Percentiles rank a stretch among this genome's conserved stretches.
Evolutionary conservation across 768 basidiomycete species (phyloP).

Genomic region (Melanogaster broomeanus): DNA sequence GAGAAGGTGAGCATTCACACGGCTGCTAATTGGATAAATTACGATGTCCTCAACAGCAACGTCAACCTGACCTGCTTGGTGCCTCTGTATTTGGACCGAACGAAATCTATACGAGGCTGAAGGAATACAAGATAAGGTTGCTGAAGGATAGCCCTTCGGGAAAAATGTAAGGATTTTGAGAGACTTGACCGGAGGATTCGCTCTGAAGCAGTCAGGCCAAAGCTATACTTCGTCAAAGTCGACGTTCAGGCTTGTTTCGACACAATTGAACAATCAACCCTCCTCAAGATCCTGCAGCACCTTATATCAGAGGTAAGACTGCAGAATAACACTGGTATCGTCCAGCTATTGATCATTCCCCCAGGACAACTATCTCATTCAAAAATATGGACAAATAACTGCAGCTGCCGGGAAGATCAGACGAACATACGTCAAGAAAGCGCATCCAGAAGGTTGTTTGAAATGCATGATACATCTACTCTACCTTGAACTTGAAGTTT

Average conservation of each 20-base stretch:
- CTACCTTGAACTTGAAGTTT: background rate
- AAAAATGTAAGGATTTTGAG: slow-evolving; percentile 48
- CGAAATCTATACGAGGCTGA: slow-evolving; percentile 78
- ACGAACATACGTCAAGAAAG: slow-evolving; percentile 59
- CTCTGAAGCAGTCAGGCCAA: slow-evolving; percentile 54
- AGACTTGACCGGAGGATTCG: background rate
- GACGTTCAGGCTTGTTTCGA: slow-evolving; percentile 98
- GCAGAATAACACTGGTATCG: background rate
- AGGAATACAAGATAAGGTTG: slow-evolving; percentile 62
- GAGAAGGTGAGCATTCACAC: slow-evolving; percentile 61
- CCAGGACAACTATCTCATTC: slow-evolving; percentile 74
- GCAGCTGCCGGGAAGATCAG: slow-evolving; percentile 56
- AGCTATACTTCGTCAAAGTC: slow-evolving; percentile 93
- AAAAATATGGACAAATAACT: slow-evolving; percentile 67
- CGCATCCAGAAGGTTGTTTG: slow-evolving; percentile 61
- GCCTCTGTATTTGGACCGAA: slow-evolving; percentile 82
- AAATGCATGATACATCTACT: background rate
- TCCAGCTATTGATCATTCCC: background rate
- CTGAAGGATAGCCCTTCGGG: slow-evolving; percentile 39
- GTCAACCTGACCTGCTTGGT: slow-evolving; percentile 65
- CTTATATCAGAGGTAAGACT: slow-evolving; percentile 67
- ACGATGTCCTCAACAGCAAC: slow-evolving; percentile 47
- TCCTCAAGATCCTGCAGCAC: slow-evolving; percentile 73
- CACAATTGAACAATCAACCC: slow-evolving; percentile 86
- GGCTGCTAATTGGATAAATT: background rate